Evolutionary conservation across 1,284 basidiomycete species (phyloP).

Genomic region (Rugiboletus extremiorientalis): DNA sequence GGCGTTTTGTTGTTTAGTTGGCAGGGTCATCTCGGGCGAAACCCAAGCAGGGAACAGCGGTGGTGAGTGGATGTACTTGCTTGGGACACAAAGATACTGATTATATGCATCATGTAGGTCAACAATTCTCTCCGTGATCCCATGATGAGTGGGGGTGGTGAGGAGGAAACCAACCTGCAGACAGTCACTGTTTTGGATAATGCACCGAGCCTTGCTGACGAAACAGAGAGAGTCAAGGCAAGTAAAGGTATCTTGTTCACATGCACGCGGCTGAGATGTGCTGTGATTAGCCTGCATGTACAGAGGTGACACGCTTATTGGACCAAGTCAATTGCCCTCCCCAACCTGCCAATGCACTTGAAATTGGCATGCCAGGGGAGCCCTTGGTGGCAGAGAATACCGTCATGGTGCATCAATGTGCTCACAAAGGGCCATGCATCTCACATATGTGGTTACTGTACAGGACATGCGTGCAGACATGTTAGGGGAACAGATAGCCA

Average conservation of each 20-base stretch:
- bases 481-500: not conserved
- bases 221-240: not conserved
- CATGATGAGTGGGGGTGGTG: not conserved
- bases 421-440: not conserved
- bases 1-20: not conserved
- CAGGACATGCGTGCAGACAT: constrained; percentile 1
- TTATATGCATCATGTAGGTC: not conserved
- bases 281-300: not conserved
- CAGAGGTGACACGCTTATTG: not conserved
- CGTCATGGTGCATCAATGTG: constrained; percentile 4
- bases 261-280: not conserved
- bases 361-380: not conserved
- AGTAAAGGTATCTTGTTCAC: no score
- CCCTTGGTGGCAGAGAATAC: not conserved
- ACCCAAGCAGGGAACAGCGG: not conserved
- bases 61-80: constrained; percentile 6
- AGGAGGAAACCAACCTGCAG: not conserved
- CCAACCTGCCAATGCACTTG: not conserved
- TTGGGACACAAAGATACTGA: not conserved
- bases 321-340: not conserved
- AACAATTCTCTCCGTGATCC: not conserved
- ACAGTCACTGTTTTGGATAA: not conserved
- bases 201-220: not conserved
- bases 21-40: not conserved
- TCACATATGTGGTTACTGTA: not conserved